Evolutionary conservation across 306 rosid species (phyloP).

Genomic region (Lathyrus oleraceus): DNA sequence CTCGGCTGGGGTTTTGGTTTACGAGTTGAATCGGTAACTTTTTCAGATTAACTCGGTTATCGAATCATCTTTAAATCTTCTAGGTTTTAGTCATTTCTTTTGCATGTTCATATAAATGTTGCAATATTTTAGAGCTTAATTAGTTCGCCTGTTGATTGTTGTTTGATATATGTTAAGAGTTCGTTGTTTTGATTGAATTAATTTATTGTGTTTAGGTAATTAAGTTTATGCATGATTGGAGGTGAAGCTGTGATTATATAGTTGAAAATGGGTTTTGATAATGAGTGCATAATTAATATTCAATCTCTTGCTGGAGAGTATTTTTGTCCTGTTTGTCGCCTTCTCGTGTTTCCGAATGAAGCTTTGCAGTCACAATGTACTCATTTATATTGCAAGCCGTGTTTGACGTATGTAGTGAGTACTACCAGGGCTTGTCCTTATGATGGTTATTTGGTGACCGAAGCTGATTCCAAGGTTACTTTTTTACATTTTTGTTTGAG

Average conservation of each 20-base stretch:
- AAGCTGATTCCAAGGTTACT: slow-evolving; percentile 90
- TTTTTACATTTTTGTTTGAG: slow-evolving; percentile 2
- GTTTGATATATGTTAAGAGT: neutral
- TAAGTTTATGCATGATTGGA: slow-evolving; percentile 45
- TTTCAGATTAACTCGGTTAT: slow-evolving; percentile 2
- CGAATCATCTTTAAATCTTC: neutral
- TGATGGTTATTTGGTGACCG: slow-evolving; percentile 93
- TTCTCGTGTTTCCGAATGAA: slow-evolving; percentile 88
- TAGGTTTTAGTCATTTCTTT: neutral
- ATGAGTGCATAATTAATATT: slow-evolving; percentile 90
- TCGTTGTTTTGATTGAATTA: neutral
- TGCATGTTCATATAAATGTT: neutral
- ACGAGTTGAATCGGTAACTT: slow-evolving; percentile 5
- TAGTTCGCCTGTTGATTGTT: no score
- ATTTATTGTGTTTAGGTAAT: slow-evolving; percentile 11
- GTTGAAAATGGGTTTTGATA: slow-evolving; percentile 87
- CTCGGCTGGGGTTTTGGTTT: slow-evolving; percentile 26
- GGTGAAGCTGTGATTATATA: slow-evolving; percentile 43
- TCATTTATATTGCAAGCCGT: slow-evolving; percentile 94
- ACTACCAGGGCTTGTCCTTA: slow-evolving; percentile 94
- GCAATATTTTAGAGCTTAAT: no score
- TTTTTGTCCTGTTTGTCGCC: slow-evolving; percentile 94
- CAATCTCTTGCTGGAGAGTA: slow-evolving; percentile 97
- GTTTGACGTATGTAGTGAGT: slow-evolving; percentile 76
- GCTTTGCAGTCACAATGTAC: slow-evolving; percentile 96